Evolutionary conservation across 768 basidiomycete genomes (phyloP), one percentile per base, ranked within the genome.

Genomic region (Suillus weaverae): DNA sequence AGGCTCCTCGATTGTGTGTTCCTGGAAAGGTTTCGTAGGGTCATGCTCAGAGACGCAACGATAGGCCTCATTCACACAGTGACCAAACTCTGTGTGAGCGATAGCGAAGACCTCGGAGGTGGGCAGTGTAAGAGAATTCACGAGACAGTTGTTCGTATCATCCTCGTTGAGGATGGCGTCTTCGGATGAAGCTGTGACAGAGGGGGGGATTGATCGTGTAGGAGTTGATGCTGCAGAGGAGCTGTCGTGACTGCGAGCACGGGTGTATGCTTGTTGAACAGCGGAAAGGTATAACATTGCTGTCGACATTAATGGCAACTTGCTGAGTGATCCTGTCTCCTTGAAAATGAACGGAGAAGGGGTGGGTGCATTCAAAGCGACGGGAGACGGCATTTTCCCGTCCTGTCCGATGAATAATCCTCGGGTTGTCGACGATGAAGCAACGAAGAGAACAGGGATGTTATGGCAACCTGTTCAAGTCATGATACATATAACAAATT

Each of bases 71-170:
- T 94, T 89, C 32, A 86, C 87, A 71, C 92, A 95, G 76, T 95
- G 94, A 1, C 96, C 96, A 74, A 96, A 98, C 79, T 98, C 96
- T 32, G 91, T 85, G 79, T 99, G 92, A 46, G 91, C 83, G 14
- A 91, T 92, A 46, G 79, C 84, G 74, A 91, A 92, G 35, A 88
- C 82, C 71, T 94, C 89, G 0, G 91, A 94, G 43, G 89, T 93
- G 0, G 92, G 92, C 2, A 92, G 88, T n/a, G 77, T 79, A 56
- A 78, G 71, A 20, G 91, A 90, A 61, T 86, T 80, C 9, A 85
- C 75, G 53, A 93, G 84, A 9, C 85, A 86, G 63, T 89, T 85
- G 69, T 83, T 81, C 60, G 77, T 73, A 36, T 89, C 85, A 33
- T 76, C 69, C 62, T 88, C 89, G 69, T 84, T 79, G 39, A 90